Evolutionary conservation across 768 basidiomycete genomes (phyloP), one percentile per base, ranked within the genome.

Genomic region (Crucibulum laeve): DNA sequence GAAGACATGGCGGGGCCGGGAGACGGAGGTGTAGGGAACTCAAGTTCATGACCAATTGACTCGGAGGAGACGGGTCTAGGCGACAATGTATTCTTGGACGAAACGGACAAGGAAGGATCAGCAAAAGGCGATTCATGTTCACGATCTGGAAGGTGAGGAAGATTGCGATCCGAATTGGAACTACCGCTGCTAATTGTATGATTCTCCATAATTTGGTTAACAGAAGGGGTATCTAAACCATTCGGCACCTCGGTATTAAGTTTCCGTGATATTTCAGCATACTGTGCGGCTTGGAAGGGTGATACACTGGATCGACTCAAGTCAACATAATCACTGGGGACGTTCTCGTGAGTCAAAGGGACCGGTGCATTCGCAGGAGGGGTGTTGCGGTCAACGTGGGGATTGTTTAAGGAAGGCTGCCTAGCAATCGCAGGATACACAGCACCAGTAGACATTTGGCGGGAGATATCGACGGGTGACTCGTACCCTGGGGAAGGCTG

Each of bases 221-320:
- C 61, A 22, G 59, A 53, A 3, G 64, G 61, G 7, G 63, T 66
- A 24, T 53, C 47, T 21, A 71, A 49, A 22, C 65, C 68, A 28
- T 43, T 50, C 4, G 71, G 69, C 7, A 65, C 60, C 13, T 69
- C 60, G 4, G 63, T 54, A 45, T 78, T 73, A 30, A 89, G 59
- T 15, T 67, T 74, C 52, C 73, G 68, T 4, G 82, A 77, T 43
- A 87, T 87, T 53, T 83, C 85, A 15, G 70, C 76, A 53, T 88
- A 88, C 57, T 89, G 87, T 0, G 70, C 73, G 30, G 82, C 86
- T 55, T 89, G 87, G 71, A 73, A 85, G 0, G 86, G 85, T 3
- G 84, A 80, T 2, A 87, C 76, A 52, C 84, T 86, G 14, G 80
- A 79, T 34, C 87, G 73, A 55, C 63, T 67, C 32, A 89, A 67